phyloP scores from a whole-genome alignment of 768 basidiomycete genomes.

The Pholiota molesta region DNA sequence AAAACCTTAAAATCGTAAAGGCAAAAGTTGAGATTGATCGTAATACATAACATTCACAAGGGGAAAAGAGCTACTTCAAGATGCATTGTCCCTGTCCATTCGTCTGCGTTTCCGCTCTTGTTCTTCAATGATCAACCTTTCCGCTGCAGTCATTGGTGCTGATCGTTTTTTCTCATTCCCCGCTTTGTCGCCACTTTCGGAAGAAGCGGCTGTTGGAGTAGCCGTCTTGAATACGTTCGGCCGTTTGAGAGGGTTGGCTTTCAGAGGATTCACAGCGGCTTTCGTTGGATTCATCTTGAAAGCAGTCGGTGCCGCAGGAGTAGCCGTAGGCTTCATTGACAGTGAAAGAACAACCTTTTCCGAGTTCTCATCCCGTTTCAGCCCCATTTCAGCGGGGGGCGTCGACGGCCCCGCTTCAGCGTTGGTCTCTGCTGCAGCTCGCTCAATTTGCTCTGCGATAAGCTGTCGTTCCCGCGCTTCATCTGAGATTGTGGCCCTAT shows the following conservation, averaged over 20 bases:
- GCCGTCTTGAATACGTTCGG: constrained; percentile 74
- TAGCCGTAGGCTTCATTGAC: constrained; percentile 53
- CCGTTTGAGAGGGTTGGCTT: constrained; percentile 71
- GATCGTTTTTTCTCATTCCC: constrained; percentile 62
- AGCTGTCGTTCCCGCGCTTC: constrained; percentile 91
- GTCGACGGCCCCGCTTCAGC: constrained; percentile 39
- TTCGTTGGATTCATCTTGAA: constrained; percentile 71
- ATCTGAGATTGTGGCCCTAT: constrained; percentile 87
- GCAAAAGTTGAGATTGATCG: constrained; percentile 15
- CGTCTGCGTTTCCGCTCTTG: constrained; percentile 85
- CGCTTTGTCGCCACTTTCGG: constrained; percentile 35
- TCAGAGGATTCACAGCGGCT: constrained; percentile 58
- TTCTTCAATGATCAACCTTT: constrained; percentile 86
- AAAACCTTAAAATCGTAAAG: constrained; percentile 15
- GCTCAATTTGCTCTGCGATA: constrained; percentile 92
- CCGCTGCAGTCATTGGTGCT: constrained; percentile 78
- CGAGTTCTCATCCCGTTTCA: constrained; percentile 71
- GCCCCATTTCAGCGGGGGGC: constrained; percentile 54
- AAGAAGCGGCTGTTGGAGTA: constrained; percentile 33
- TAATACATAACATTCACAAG: constrained; percentile 26
- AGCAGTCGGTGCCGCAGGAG: constrained; percentile 40
- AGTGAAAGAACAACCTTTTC: constrained; percentile 81
- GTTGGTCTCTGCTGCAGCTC: constrained; percentile 61
- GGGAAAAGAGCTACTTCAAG: constrained; percentile 21
- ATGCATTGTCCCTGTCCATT: constrained; percentile 57